Evolutionary conservation across 202 grass and related monocot species (phyloP).

Genomic region (Hordeum pubiflorum): DNA sequence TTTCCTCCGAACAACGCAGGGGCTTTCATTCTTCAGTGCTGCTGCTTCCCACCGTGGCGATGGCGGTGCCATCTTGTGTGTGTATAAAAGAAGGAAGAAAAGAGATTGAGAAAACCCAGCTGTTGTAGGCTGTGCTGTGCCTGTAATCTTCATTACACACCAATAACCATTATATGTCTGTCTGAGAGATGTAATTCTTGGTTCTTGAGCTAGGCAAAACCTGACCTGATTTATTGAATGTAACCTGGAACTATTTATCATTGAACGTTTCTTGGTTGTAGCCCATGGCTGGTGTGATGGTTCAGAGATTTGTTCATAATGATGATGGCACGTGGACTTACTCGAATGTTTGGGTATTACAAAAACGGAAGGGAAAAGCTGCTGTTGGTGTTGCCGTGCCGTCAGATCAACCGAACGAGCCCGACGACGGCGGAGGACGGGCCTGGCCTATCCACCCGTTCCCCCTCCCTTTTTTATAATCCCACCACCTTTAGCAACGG

Average conservation of each 20-base stretch:
- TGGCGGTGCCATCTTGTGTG: neutral
- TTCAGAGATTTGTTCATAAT: neutral
- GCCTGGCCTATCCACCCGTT: neutral
- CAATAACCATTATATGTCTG: neutral
- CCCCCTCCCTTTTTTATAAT: constrained; percentile 1
- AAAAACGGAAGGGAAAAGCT: too few species aligned
- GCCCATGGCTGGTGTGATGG: neutral
- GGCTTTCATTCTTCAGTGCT: neutral
- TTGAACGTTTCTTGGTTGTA: neutral
- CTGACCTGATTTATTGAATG: constrained; percentile 1
- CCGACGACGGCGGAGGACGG: neutral
- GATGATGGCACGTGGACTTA: neutral
- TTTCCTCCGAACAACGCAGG: neutral
- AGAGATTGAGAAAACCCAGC: neutral
- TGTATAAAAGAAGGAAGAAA: neutral
- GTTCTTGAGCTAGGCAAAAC: neutral
- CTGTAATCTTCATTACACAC: neutral
- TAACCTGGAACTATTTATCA: neutral
- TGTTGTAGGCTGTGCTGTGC: constrained; percentile 28
- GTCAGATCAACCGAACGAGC: neutral
- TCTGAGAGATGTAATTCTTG: constrained; percentile 1
- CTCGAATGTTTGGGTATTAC: too few species aligned
- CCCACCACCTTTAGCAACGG: neutral
- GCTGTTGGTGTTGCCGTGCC: too few species aligned
- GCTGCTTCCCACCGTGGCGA: neutral